Conservation (phyloP, 345 rosid species). For the Populus alba region DNA sequence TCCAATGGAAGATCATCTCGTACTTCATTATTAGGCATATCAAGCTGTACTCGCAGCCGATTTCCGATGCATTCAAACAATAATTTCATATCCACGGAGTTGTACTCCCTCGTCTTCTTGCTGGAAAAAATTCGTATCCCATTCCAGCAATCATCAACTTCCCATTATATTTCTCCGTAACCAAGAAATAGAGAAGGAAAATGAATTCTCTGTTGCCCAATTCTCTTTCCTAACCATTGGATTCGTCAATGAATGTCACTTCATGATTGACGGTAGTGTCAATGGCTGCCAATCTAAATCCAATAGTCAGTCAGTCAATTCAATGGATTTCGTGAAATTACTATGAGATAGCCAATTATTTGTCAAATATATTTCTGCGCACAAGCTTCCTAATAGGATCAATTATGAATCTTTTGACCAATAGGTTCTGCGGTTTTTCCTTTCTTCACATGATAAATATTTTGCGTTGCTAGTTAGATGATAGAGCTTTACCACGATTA, state of each 20-base stretch:
- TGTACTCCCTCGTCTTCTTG: not conserved
- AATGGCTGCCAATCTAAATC: not conserved
- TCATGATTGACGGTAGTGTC: not conserved
- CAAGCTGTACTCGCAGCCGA: no score
- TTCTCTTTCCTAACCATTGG: not conserved
- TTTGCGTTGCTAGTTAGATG: not conserved
- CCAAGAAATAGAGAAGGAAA: not conserved
- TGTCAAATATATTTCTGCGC: not conserved
- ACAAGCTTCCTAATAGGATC: no score
- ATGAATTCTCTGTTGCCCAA: not conserved
- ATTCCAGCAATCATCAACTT: not conserved
- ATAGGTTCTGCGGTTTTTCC: not conserved
- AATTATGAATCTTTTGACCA: no score
- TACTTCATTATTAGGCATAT: no score
- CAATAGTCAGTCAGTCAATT: not conserved
- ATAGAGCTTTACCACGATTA: not conserved
- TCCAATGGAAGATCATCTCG: no score
- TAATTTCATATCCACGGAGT: no score
- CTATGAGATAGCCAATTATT: not conserved
- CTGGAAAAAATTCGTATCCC: not conserved
- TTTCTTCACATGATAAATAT: not conserved
- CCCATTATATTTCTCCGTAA: not conserved
- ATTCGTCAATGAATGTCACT: not conserved
- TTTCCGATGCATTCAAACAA: no score
- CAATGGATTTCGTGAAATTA: not conserved